Evolutionary conservation across 345 rosid genomes (phyloP), one percentile per base, ranked within the genome.

Genomic region (Acer saccharum): DNA sequence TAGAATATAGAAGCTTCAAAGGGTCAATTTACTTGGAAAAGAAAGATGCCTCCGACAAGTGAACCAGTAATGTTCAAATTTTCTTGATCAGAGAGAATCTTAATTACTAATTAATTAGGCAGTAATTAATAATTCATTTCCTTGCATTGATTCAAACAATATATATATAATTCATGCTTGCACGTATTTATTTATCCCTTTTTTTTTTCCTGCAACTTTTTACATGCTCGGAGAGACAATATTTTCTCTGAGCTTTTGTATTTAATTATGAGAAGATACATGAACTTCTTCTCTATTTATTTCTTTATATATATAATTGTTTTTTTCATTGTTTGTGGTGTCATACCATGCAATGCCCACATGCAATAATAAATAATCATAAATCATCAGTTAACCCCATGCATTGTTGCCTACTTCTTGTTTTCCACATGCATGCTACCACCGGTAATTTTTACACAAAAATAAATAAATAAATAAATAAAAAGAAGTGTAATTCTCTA

Each of bases 31-130:
- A 35, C 39, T 4, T 35, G 39, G 6, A 35, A 35, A 35, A 35
- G 6, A 35, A 35, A 35, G 67, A 61, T 73, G 68, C 69, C 48
- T 66, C 18, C 10, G 69, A 39, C 72, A 44, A 43, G 72, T 68
- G 35, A 44, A 68, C 1, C 17, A 13, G 55, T 13, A 9, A 0
- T 69, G 18, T 66, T 39, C 39, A 35, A 2, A 25, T 7, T 62
- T 62, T 43, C 55, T 69, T 48, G 58, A 46, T 21, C 48, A 46
- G 39, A 46, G 18, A 44, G 60, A 46, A 20, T 69, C 57, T 21
- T 69, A 46, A 21, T 21, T 50, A 50, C 55, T 0, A 13, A 50
- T 50, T 12, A 13, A 50, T 50, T 12, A 50, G 60, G 27, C 16
- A 8, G 48, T 7, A 43, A 43, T 70, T 21, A 41, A 48, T 7